Conservation (phyloP, 192 early-diverging fungal species). For the Gamsiella multidivaricata region DNA sequence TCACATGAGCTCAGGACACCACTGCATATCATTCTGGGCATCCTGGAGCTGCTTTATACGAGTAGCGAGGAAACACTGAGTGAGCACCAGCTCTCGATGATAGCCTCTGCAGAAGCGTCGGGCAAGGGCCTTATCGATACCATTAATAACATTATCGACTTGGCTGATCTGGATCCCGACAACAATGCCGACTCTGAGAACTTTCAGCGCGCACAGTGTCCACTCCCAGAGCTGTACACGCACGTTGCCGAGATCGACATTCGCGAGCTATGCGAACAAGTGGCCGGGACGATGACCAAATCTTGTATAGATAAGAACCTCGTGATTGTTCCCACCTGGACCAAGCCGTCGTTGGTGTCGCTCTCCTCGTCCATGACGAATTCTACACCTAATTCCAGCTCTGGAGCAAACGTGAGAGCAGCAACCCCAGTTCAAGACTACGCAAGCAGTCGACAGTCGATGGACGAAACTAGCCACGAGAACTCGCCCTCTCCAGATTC, state of each 20-base stretch:
- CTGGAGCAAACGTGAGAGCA: background rate
- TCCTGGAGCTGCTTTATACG: slow-evolving; percentile 54
- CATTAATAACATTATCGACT: slow-evolving; percentile 40
- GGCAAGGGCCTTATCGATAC: slow-evolving; percentile 44
- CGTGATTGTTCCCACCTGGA: slow-evolving; percentile 16
- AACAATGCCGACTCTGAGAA: slow-evolving; percentile 1
- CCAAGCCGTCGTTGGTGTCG: background rate
- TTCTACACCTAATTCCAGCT: background rate
- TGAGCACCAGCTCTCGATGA: slow-evolving; percentile 44
- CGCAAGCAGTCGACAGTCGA: background rate
- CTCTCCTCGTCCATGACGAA: background rate
- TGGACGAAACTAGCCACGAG: background rate
- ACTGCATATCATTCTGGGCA: slow-evolving; percentile 63
- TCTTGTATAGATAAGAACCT: slow-evolving; percentile 32
- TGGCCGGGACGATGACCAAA: slow-evolving; percentile 31
- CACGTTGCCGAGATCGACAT: slow-evolving; percentile 27
- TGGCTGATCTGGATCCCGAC: slow-evolving; percentile 34
- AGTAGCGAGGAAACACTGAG: slow-evolving; percentile 18
- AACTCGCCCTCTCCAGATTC: background rate
- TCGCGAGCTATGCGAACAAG: slow-evolving; percentile 33
- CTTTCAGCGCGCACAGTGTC: background rate
- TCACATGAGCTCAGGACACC: slow-evolving; percentile 66
- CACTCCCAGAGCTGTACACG: slow-evolving; percentile 9
- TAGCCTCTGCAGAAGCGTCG: slow-evolving; percentile 47
- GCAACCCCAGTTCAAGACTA: background rate